Evolutionary conservation across 192 early-diverging fungal genomes (phyloP), one percentile per base, ranked within the genome.

Genomic region (Coemansia sp.): DNA sequence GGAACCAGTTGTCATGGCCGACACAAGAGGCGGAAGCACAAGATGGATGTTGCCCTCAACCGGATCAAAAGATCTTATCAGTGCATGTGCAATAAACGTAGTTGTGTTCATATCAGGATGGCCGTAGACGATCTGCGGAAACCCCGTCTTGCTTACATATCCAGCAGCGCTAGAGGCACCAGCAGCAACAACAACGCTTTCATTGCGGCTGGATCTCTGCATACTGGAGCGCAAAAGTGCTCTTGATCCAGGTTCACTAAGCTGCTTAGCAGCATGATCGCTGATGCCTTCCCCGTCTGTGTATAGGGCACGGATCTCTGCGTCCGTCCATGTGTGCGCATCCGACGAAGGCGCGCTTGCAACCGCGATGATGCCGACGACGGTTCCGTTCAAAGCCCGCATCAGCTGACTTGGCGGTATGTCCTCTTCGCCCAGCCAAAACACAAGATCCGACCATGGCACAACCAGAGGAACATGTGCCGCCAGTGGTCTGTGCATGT

Each of bases 371-470:
- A 97, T 76, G 0, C 85, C 94, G 0, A 97, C 94, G 5, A 97
- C 40, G 30, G 84, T 85, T 2, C 92, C 95, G 74, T 96, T 99
- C 22, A 97, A 79, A 0, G 91, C 90, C 63, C 90, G 85, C 29
- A 94, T 73, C 2, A 91, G 61, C 71, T 99, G 93, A 64, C 88
- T 90, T 2, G 83, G 75, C 7, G 92, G 89, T 3, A 99, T 84
- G 28, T 95, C 90, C 57, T 87, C 88, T 57, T 85, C 88, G 29
- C 89, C 71, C 11, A 92, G 61, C 85, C 90, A 90, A 12, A 94
- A 33, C 0, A 86, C 82, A 42, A 91, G 73, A n/a, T 81, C 69
- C 0, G 70, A 66, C 89, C 89, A 90, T 38, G 88, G 84, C 48
- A 91, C 82, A 7, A 71, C 73, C 71, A 87, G 81, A 2, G 92